Evolutionary conservation across 202 grass and related monocot genomes (phyloP), one percentile per base, ranked within the genome.

Genomic region (Musa balbisiana): DNA sequence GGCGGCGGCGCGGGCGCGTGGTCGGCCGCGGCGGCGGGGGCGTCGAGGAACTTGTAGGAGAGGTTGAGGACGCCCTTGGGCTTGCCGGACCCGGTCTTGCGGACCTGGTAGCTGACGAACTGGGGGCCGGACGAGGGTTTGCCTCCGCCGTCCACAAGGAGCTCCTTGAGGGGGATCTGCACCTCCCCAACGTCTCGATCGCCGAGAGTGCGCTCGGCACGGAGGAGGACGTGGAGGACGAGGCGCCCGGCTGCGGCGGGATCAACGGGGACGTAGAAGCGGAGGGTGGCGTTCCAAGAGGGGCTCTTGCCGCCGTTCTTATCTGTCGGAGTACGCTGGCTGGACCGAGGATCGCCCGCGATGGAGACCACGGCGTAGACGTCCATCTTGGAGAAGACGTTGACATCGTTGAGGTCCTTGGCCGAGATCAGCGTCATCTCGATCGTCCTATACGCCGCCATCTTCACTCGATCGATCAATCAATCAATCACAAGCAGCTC

Each of bases 1-100:
- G 33, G 71, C 4, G 70, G 11, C 13, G 70, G 0, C 26, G 65
- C 65, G 12, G 24, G 1, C 13, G 23, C 65, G 65, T 16, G 12
- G 25, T 33, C 27, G 24, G 33, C 33, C 33, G 33, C 33, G 4
- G 20, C 69, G 3, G n/a, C 49, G 8, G 74, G 49, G 20, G 74
- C 16, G 2, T 77, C 74, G 4, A 77, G n/a, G 9, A 77, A 19
- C 60, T 66, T 63, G 49, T 77, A 77, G 12, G 49, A 77, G 49
- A 66, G 11, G 75, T 77, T 77, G 59, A 77, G 59, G 62, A 77
- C 59, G 49, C 75, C 75, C 75, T 66, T 77, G 60, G 60, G n/a
- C 60, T 77, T 77, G 43, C 75, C 75, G 55, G 75, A 77, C 43
- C 10, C 2, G 13, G 75, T 59, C 75, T 65, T 77, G 49, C 75